A percentile compares a stretch with the other conserved stretches of the same genome.
phyloP scores from a whole-genome alignment of 345 rosid species.

The Lagerstroemia speciosa region DNA sequence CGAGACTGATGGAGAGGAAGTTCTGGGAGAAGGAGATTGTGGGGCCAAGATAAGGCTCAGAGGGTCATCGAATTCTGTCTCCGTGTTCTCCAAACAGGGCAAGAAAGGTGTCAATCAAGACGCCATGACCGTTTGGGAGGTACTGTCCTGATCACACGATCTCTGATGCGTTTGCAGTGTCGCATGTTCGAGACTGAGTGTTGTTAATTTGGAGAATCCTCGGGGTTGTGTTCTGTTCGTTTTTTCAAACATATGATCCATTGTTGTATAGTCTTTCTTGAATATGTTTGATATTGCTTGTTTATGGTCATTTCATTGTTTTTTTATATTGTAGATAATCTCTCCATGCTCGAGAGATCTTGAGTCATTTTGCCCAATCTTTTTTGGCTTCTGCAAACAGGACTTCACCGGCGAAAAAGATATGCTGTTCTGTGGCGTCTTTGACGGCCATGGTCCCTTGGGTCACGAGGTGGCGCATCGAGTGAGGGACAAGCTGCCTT shows the following conservation, averaged over 20 bases:
- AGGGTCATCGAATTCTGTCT: slow-evolving; percentile 50
- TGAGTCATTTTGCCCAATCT: neutral
- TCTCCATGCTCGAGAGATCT: neutral
- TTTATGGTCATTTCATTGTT: too few relatives aligned
- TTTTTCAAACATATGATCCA: too few relatives aligned
- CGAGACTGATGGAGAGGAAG: slow-evolving; percentile 15
- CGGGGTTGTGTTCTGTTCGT: neutral
- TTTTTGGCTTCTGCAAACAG: slow-evolving; percentile 8
- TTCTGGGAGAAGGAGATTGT: slow-evolving; percentile 23
- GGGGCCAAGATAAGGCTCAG: slow-evolving; percentile 49
- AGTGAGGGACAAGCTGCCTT: slow-evolving; percentile 56
- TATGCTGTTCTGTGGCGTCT: slow-evolving; percentile 69
- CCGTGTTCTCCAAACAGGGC: slow-evolving; percentile 77
- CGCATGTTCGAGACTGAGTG: neutral
- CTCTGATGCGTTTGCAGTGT: neutral
- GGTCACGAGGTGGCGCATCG: slow-evolving; percentile 77
- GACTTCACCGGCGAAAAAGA: slow-evolving; percentile 65
- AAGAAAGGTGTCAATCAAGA: slow-evolving; percentile 84
- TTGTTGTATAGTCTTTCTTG: too few relatives aligned
- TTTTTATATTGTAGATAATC: too few relatives aligned
- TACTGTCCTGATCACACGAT: slow-evolving; percentile 12
- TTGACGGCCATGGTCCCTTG: slow-evolving; percentile 89
- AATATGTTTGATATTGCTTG: too few relatives aligned
- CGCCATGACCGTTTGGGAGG: slow-evolving; percentile 96
- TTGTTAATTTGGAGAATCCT: neutral